phyloP scores from a whole-genome alignment of 108 stramenopile species.

The Cyclotella cryptica region DNA sequence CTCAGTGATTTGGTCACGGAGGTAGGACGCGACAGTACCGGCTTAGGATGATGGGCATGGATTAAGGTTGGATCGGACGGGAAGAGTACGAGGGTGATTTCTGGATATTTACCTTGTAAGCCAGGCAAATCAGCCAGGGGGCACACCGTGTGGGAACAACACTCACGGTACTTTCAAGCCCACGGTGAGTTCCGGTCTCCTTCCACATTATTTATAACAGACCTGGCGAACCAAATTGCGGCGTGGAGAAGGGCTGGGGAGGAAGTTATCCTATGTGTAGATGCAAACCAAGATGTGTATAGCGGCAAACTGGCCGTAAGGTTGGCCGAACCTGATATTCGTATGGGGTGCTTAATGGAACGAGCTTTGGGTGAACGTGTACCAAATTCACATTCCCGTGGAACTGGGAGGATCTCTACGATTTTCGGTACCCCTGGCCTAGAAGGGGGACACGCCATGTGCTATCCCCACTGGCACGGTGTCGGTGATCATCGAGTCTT shows the following conservation, averaged over 20 bases:
- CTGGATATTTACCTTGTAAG: background rate
- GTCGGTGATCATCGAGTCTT: conserved; percentile 6
- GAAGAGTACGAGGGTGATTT: background rate
- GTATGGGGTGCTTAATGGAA: background rate
- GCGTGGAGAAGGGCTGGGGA: background rate
- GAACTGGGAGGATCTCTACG: background rate
- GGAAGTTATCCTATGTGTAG: background rate
- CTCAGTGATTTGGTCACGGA: too few relatives aligned
- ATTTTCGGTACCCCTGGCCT: conserved; percentile 3
- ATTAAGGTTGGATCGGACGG: background rate
- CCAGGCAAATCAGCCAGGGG: background rate
- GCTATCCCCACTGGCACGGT: too few relatives aligned
- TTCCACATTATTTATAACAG: background rate
- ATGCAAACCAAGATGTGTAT: background rate
- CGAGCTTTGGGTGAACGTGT: too few relatives aligned
- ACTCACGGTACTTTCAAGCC: background rate
- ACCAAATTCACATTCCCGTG: too few relatives aligned
- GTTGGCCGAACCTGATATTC: background rate
- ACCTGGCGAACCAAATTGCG: background rate
- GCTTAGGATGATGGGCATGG: background rate
- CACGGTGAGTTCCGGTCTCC: conserved; percentile 1
- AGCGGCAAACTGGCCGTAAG: background rate
- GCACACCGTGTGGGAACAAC: conserved; percentile 5
- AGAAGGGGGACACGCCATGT: background rate
- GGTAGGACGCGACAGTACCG: too few relatives aligned